Base-by-base conservation (phyloP, 441 rosid genomes). In the Aleurites moluccanus region DNA sequence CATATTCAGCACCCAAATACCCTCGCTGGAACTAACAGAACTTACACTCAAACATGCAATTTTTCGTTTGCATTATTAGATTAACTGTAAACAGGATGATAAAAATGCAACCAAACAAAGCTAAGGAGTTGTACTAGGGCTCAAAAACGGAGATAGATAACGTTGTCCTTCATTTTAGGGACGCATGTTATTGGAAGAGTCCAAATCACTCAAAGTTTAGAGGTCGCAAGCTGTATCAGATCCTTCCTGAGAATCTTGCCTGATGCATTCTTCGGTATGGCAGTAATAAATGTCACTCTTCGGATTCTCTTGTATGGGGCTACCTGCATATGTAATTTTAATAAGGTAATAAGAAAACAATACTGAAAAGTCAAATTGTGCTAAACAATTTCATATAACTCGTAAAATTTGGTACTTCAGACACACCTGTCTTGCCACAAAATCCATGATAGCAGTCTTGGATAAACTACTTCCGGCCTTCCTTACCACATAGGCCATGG, bases 191-290 rank as follows among this genome's bases (percentile, higher is more conserved):
- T 35, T 4, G 45, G 18, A 66, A 15, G 30, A 44, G 40, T 56
- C 10, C 27, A 23, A 56, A 72, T 53, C 52, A 45, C 44, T 92
- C 83, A 92, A 27, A 96, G 88, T 70, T 92, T 93, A 73, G 99
- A 92, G 73, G 89, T 82, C 33, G 92, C 88, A 28, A 88, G 91
- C 86, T 87, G 87, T 60, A 85, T 89, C 67, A 93, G 90, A 80
- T 93, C 98, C 82, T 92, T 93, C 83, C 97, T 85, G 28, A 93
- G 87, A 80, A 96, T 93, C 87, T 93, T 96, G 70, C 99, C 97
- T 0, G 98, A 93, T 2, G 92, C 88, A 77, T 89, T 96, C 86
- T 89, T 96, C n/a, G 97, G 97, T 66, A 93, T 84, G 20, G 94
- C 86, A 63, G 77, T 78, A 20, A 93, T 66, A 79, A 89, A 93